Conservation (phyloP, 768 basidiomycete genomes). For the Termitomyces titanicus region DNA sequence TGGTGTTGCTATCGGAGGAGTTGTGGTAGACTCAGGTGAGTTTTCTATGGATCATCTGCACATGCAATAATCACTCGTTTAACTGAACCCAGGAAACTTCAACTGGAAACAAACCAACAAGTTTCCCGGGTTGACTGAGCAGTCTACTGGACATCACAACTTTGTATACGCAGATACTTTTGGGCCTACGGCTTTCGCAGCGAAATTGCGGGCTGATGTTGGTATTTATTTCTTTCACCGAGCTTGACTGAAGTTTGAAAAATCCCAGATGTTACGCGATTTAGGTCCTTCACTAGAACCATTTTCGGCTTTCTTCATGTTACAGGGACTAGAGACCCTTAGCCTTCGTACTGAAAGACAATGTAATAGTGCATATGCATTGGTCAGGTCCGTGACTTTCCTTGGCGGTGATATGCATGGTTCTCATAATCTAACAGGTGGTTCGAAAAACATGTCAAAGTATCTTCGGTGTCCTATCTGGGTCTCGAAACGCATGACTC, state of each 20-base stretch:
- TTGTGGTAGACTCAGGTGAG: neutral
- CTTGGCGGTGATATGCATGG: neutral
- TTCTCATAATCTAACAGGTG: neutral
- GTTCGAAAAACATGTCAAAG: neutral
- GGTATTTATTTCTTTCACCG: neutral
- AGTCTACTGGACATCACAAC: neutral
- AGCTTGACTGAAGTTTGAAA: neutral
- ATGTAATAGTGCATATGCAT: slow-evolving; percentile 42
- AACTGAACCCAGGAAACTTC: neutral
- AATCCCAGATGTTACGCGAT: slow-evolving; percentile 42
- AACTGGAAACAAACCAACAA: slow-evolving; percentile 4
- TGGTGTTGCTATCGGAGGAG: neutral
- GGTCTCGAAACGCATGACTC: neutral
- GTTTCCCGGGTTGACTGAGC: neutral
- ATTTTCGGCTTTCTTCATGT: slow-evolving; percentile 48
- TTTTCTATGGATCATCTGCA: neutral
- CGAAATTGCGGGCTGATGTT: slow-evolving; percentile 1
- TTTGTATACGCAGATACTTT: slow-evolving; percentile 3
- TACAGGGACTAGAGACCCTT: slow-evolving; percentile 58
- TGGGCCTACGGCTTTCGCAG: neutral
- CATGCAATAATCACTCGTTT: neutral
- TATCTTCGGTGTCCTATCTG: neutral
- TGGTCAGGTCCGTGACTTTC: slow-evolving; percentile 32
- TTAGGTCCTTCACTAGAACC: slow-evolving; percentile 51
- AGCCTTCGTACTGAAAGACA: slow-evolving; percentile 47